Evolutionary conservation across 78 protist genomes (phyloP).

Genomic region (Cavenderia fasciculata): DNA sequence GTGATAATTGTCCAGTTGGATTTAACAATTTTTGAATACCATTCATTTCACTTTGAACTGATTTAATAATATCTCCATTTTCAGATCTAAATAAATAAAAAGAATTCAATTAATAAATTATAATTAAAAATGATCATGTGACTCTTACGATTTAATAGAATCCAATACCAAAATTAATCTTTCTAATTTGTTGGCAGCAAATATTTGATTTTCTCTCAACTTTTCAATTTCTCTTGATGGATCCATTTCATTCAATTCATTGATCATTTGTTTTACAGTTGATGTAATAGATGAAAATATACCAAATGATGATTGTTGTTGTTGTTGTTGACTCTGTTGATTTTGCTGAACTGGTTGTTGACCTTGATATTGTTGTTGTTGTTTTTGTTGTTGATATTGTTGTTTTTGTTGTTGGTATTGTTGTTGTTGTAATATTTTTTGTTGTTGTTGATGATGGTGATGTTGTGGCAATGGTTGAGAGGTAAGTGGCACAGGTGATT

Average conservation of each 20-base stretch:
- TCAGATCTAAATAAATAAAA: background rate
- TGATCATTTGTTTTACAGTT: constrained; percentile 25
- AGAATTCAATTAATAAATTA: background rate
- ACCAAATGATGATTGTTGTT: background rate
- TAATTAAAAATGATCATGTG: background rate
- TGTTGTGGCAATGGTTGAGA: no score
- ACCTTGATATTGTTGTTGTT: background rate
- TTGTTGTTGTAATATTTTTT: background rate
- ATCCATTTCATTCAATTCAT: constrained; percentile 29
- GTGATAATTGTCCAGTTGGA: background rate
- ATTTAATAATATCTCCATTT: constrained; percentile 14
- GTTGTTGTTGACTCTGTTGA: background rate
- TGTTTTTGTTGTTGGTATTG: background rate
- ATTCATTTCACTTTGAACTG: constrained; percentile 34
- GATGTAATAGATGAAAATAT: constrained; percentile 34
- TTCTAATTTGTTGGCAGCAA: constrained; percentile 42
- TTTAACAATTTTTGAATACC: background rate
- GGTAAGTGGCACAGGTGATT: no score
- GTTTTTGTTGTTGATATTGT: background rate
- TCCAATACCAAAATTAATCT: constrained; percentile 33
- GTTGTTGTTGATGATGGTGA: constrained; percentile 12
- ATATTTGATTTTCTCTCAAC: constrained; percentile 18
- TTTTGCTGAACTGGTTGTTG: background rate
- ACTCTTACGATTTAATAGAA: background rate
- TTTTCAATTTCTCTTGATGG: constrained; percentile 9